A percentile compares a stretch with the other conserved stretches of the same genome.
Conservation (phyloP, 1,284 basidiomycete species). For the Bjerkandera adusta region DNA sequence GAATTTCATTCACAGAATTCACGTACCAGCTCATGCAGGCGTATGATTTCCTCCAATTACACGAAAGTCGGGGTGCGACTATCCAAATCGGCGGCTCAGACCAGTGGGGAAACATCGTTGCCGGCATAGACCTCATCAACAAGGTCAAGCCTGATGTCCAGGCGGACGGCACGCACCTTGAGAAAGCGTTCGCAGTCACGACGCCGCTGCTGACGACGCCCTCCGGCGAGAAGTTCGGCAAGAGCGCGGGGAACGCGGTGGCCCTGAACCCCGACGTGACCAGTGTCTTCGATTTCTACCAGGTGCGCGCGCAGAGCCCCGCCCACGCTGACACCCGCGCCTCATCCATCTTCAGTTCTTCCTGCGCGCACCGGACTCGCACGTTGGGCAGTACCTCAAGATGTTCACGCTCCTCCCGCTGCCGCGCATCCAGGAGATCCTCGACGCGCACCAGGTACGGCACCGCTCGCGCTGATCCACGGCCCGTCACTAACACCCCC, state of each 20-base stretch:
- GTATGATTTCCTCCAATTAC: slow-evolving; percentile 87
- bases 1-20: slow-evolving; percentile 97
- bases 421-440: slow-evolving; percentile 53
- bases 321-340: neutral
- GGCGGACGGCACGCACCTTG: slow-evolving; percentile 25
- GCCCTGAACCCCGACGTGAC: slow-evolving; percentile 83
- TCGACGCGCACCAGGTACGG: slow-evolving; percentile 54
- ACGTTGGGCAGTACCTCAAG: slow-evolving; percentile 80
- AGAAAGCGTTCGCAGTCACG: slow-evolving; percentile 82
- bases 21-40: slow-evolving; percentile 97
- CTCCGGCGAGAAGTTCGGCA: slow-evolving; percentile 94
- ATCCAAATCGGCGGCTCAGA: slow-evolving; percentile 96
- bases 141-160: slow-evolving; percentile 36
- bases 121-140: slow-evolving; percentile 87
- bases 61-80: slow-evolving; percentile 68
- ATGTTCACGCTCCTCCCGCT: slow-evolving; percentile 81
- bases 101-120: slow-evolving; percentile 98
- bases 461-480: slow-evolving; percentile 11
- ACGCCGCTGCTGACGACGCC: slow-evolving; percentile 92
- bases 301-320: slow-evolving; percentile 47
- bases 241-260: slow-evolving; percentile 94
- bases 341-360: slow-evolving; percentile 81
- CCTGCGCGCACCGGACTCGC: slow-evolving; percentile 76
- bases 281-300: slow-evolving; percentile 88
- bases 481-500: neutral